Base-by-base conservation (phyloP, 2,329 filamentous ascomycete genomes). In the Alternaria sp. region DNA sequence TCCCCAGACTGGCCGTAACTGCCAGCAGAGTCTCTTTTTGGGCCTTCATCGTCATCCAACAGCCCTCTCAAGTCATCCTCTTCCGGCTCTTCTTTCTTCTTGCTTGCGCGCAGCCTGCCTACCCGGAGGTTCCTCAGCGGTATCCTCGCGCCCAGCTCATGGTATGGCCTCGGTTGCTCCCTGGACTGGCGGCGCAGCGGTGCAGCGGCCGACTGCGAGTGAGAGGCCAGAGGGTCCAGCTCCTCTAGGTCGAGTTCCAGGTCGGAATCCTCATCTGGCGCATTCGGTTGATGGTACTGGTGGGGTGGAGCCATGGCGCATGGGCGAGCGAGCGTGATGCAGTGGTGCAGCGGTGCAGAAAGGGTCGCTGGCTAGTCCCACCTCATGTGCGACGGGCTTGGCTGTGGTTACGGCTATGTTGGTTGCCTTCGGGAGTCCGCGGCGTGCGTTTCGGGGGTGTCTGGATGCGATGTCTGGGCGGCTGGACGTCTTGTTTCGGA, bases 201-300 rank as follows among this genome's bases (percentile, higher is more conserved):
- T 8, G 72, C 67, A 29, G 61, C 34, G n/a, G 65, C 54, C 8
- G 68, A 40, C 36, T 67, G 61, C 10, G 69, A 61, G 36, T 69
- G 69, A n/a, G 72, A 61, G 42, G 69, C 62, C 57, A 73, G 73
- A 54, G 91, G 90, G 73, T 93, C 90, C 66, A 95, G 87, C 81
- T 94, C 91, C 72, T 92, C 85, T 67, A 92, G 84, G 70, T 93
- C 90, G 71, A 95, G 83, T 63, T 91, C 89, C 68, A 89, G 86
- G 75, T 94, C 90, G 49, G 89, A 91, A 75, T 93, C 90, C 74
- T 77, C 73, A 78, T 90, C 87, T 78, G 88, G 88, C 72, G 85
- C 84, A 76, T 88, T 84, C 72, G 85, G 78, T 63, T 78, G 76
- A 72, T 79, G 77, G 72, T 81, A 80, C 70, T 78, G 76, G 72